Conservation (phyloP, 139 green algal species). For the Pseudopediastrum boryanum region DNA sequence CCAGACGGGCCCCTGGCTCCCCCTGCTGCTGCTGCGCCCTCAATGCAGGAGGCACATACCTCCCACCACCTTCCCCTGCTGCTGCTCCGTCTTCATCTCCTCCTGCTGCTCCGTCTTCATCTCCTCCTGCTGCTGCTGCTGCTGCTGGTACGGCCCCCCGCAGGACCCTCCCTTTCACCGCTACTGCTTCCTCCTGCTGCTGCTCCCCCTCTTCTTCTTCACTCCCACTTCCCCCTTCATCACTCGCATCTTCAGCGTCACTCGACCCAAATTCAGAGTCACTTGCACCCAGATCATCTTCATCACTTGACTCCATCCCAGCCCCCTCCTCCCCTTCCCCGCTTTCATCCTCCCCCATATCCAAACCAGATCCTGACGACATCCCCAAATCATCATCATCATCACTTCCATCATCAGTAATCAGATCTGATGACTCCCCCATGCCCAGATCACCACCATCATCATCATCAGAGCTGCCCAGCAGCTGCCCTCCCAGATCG, state of each 20-base stretch:
- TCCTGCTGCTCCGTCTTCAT: not conserved
- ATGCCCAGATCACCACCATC: not conserved
- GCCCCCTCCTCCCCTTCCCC: constrained; percentile 20
- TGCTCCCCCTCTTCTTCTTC: constrained; percentile 9
- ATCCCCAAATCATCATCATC: not conserved
- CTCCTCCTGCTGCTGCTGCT: constrained; percentile 6
- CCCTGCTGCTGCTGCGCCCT: constrained; percentile 16
- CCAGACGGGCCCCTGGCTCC: constrained; percentile 13
- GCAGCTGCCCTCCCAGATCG: too few species aligned
- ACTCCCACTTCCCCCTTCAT: constrained; percentile 1
- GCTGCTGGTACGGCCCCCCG: not conserved
- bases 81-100: constrained; percentile 5
- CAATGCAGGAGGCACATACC: constrained; percentile 70
- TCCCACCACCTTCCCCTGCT: not conserved
- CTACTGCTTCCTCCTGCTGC: constrained; percentile 18
- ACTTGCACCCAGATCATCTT: constrained; percentile 5
- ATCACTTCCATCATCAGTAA: too few species aligned
- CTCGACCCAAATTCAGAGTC: not conserved
- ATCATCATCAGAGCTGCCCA: not conserved
- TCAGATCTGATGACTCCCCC: not conserved
- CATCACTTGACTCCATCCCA: constrained; percentile 9
- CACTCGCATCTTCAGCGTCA: constrained; percentile 6
- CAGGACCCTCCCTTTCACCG: constrained; percentile 2
- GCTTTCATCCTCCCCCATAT: not conserved
- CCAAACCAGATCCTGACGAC: not conserved